Conservation (phyloP, 2,329 filamentous ascomycete species). For the Nigrospora osmanthi region DNA sequence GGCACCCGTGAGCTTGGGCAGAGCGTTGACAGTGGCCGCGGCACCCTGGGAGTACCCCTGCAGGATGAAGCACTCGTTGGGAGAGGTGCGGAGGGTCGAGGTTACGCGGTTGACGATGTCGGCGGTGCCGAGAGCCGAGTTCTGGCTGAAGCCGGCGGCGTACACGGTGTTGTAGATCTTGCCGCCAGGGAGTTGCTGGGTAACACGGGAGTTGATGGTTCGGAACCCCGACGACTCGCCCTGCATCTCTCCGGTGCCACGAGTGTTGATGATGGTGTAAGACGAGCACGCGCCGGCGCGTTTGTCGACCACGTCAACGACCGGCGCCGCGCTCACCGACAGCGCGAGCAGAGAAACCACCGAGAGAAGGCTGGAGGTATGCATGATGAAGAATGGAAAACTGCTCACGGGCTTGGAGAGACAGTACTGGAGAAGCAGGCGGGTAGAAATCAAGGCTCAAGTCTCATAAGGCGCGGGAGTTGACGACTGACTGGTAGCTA, state of each 20-base stretch:
- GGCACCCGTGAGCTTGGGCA: constrained; percentile 1
- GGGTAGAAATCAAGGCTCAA: background rate
- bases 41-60: constrained; percentile 6
- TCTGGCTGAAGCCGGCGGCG: constrained; percentile 1
- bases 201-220: constrained; percentile 1
- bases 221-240: constrained; percentile 3
- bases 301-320: background rate
- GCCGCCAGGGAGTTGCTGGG: background rate
- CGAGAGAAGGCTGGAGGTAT: background rate
- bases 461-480: background rate
- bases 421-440: background rate
- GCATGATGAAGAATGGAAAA: background rate
- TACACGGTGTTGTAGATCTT: constrained; percentile 7
- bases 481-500: no score
- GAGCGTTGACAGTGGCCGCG: constrained; percentile 4
- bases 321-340: background rate
- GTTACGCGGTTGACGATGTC: constrained; percentile 5
- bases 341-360: background rate
- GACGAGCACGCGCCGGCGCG: constrained; percentile 1
- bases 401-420: no score
- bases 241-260: constrained; percentile 3
- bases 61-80: constrained; percentile 4
- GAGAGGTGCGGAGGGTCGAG: background rate
- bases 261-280: constrained; percentile 7
- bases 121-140: constrained; percentile 3